Conservation (phyloP, 2,329 filamentous ascomycete genomes). For the Colletotrichum graminicola region DNA sequence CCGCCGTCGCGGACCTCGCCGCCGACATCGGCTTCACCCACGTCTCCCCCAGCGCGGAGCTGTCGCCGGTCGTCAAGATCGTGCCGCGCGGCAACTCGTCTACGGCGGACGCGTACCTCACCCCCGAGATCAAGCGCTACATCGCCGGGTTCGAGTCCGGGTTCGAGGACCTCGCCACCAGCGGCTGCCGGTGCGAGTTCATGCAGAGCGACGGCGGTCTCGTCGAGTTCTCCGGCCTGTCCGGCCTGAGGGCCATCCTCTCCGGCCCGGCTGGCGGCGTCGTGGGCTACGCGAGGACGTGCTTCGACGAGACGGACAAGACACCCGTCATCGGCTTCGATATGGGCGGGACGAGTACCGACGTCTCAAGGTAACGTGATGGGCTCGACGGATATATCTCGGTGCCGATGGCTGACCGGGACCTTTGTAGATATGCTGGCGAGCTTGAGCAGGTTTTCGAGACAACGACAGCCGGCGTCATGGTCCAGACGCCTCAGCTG, state of each 20-base stretch:
- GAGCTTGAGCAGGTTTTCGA: conserved; percentile 67
- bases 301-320: conserved; percentile 74
- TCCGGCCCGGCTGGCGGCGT: conserved; percentile 85
- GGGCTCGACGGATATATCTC: conserved; percentile 32
- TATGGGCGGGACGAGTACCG: conserved; percentile 77
- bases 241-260: conserved; percentile 76
- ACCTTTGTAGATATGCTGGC: conserved; percentile 29
- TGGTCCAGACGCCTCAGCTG: conserved; percentile 62
- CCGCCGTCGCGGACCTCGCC: conserved; percentile 52
- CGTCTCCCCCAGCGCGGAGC: conserved; percentile 59
- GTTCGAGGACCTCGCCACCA: conserved; percentile 65
- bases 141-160: conserved; percentile 61
- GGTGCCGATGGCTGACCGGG: not conserved
- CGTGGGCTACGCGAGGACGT: conserved; percentile 81
- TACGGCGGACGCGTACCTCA: conserved; percentile 83
- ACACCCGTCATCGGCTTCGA: conserved; percentile 83
- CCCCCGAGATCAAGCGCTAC: conserved; percentile 78
- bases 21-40: conserved; percentile 68
- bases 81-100: conserved; percentile 81
- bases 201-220: conserved; percentile 73
- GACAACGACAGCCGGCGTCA: conserved; percentile 80
- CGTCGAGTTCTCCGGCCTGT: conserved; percentile 71
- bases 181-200: conserved; percentile 72
- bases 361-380: conserved; percentile 77
- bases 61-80: conserved; percentile 78